Percentiles rank a stretch among this genome's conserved stretches.
Evolutionary conservation across 139 green algal species (phyloP).

Genomic region (Axilococcus clingmanii): DNA sequence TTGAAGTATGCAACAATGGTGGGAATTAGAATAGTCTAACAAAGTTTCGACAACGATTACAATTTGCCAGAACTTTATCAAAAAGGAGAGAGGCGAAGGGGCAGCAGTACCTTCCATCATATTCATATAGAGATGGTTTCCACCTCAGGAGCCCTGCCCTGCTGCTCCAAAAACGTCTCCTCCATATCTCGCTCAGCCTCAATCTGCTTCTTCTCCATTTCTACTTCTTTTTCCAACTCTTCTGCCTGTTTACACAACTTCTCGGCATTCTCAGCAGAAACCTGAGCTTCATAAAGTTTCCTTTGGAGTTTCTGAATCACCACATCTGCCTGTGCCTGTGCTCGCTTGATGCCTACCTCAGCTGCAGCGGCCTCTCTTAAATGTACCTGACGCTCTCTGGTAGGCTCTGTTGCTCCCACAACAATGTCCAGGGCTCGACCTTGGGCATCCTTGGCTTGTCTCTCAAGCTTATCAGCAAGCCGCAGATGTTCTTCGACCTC

Average conservation of each 20-base stretch:
- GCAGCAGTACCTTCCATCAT: too few relatives aligned
- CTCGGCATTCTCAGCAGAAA: too few relatives aligned
- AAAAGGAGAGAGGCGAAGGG: too few relatives aligned
- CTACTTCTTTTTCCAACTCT: not conserved
- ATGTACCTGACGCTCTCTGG: constrained; percentile 10
- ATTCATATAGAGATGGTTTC: too few relatives aligned
- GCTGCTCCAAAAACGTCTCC: not conserved
- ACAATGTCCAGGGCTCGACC: constrained; percentile 6
- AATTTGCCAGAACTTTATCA: too few relatives aligned
- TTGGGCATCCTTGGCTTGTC: not conserved
- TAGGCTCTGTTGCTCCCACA: constrained; percentile 1
- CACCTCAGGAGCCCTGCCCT: too few relatives aligned
- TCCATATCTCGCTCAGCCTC: not conserved
- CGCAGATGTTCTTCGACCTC: constrained; percentile 4
- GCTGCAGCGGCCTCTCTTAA: constrained; percentile 18
- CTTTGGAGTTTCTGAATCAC: constrained; percentile 6
- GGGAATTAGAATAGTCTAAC: too few relatives aligned
- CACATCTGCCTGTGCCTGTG: constrained; percentile 12
- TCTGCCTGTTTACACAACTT: constrained; percentile 6
- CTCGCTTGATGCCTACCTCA: constrained; percentile 1
- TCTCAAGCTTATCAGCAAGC: not conserved
- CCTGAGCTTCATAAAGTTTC: constrained; percentile 12
- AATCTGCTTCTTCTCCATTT: not conserved
- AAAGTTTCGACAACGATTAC: too few relatives aligned
- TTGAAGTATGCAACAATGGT: too few relatives aligned